phyloP scores from a whole-genome alignment of 371 early-diverging fungal genomes.

The Mortierella sp. region DNA sequence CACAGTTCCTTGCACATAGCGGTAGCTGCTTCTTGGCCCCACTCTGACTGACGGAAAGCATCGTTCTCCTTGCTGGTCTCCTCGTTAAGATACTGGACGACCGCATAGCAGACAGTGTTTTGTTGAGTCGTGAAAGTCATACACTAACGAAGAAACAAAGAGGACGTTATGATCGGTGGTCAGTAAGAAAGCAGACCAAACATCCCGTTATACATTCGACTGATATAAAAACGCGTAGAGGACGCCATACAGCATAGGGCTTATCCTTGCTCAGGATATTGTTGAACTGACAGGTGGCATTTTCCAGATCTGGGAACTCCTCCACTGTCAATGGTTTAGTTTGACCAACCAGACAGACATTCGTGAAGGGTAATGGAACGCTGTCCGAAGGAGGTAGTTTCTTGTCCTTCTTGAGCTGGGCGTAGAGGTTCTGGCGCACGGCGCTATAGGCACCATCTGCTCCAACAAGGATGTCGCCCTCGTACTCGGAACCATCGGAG shows the following conservation, averaged over 20 bases:
- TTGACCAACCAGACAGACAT: background rate
- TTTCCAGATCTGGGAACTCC: background rate
- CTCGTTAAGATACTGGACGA: background rate
- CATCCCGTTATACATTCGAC: too few species aligned
- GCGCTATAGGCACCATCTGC: conserved; percentile 19
- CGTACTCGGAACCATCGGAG: conserved; percentile 1
- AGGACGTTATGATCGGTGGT: too few species aligned
- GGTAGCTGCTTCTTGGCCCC: background rate
- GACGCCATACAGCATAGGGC: conserved; percentile 6
- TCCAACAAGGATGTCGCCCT: conserved; percentile 20
- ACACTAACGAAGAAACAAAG: too few species aligned
- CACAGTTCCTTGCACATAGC: conserved; percentile 14
- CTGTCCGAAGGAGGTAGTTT: background rate
- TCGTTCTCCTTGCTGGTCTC: conserved; percentile 1
- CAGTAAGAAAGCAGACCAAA: too few species aligned
- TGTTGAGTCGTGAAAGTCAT: background rate
- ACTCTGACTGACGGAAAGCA: conserved; percentile 9
- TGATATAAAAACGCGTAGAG: too few species aligned
- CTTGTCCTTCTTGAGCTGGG: background rate
- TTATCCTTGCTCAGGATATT: background rate
- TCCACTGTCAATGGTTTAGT: background rate
- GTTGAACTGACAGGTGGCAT: background rate
- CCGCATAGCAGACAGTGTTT: background rate
- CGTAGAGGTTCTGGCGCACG: conserved; percentile 7
- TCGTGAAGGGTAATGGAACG: background rate